These are phyloP conservation scores for Yamadazyma aaseri DNA, from an alignment of 1,139 yeast species.

Conservation along the genomic window DNA sequence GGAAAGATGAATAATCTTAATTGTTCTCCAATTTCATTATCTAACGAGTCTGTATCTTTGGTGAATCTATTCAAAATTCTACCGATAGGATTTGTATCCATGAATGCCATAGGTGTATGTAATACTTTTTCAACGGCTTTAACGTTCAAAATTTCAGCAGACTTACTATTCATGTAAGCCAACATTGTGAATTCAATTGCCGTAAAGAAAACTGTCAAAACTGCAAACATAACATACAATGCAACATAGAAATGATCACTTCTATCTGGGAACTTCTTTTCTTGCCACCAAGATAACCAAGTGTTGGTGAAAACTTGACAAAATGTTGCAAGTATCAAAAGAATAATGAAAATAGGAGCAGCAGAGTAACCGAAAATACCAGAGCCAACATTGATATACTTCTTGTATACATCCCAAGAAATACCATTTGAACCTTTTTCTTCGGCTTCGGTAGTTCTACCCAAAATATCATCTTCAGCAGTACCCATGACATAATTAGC, in stretches of 20 bases:
- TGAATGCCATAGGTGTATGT: conserved; percentile 46
- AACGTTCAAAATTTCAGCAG: conserved; percentile 37
- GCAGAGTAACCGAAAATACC: conserved; percentile 38
- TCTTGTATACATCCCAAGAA: conserved; percentile 34
- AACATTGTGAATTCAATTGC: conserved; percentile 52
- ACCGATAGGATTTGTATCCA: conserved; percentile 48
- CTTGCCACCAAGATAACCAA: conserved; percentile 42
- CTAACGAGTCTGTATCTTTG: conserved; percentile 48
- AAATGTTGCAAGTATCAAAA: conserved; percentile 41
- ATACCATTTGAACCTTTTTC: conserved; percentile 42
- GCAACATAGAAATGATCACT: conserved; percentile 31
- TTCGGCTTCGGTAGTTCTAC: conserved; percentile 36
- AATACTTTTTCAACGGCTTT: conserved; percentile 37
- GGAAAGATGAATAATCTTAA: conserved; percentile 42
- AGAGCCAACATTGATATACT: conserved; percentile 36
- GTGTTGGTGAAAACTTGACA: conserved; percentile 38
- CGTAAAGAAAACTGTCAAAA: conserved; percentile 47
- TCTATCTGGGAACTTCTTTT: conserved; percentile 23
- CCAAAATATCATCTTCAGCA: conserved; percentile 14
- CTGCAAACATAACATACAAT: conserved; percentile 32
- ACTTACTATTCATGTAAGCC: conserved; percentile 50
- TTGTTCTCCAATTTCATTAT: conserved; percentile 47
- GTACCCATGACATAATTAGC: conserved; percentile 1
- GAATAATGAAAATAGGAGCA: conserved; percentile 30
- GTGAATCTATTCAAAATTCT: conserved; percentile 56